Evolutionary conservation across 331 rosid genomes (phyloP).

Genomic region (Quercus phellos): DNA sequence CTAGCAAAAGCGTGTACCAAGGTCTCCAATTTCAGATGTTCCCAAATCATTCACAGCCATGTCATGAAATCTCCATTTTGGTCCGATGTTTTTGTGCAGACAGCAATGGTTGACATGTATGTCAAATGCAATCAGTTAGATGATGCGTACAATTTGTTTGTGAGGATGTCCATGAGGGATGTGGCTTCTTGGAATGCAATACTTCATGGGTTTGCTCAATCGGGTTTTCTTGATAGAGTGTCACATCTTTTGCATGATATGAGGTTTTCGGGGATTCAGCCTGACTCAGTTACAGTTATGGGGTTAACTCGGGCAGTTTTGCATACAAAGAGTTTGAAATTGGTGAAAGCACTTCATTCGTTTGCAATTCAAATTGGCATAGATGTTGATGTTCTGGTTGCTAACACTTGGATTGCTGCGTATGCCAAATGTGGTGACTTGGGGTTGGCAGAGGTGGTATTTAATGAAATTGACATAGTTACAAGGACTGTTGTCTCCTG

Average conservation of each 20-base stretch:
- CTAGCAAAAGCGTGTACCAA: constrained; percentile 42
- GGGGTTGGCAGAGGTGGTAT: constrained; percentile 30
- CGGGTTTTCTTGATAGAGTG: constrained; percentile 25
- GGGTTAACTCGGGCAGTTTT: constrained; percentile 34
- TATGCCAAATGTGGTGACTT: constrained; percentile 52
- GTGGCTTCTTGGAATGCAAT: constrained; percentile 53
- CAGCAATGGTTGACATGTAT: constrained; percentile 40
- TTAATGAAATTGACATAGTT: constrained; percentile 30
- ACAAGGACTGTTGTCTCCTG: constrained; percentile 50
- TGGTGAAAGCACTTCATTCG: constrained; percentile 44
- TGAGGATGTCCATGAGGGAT: constrained; percentile 38
- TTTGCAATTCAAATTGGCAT: constrained; percentile 44
- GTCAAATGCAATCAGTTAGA: constrained; percentile 30
- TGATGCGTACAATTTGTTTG: constrained; percentile 37
- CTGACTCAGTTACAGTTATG: constrained; percentile 42
- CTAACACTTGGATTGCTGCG: constrained; percentile 54
- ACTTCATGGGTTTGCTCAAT: constrained; percentile 45
- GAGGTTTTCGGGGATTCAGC: constrained; percentile 41
- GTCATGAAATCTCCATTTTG: constrained; percentile 38
- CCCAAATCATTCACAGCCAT: constrained; percentile 38
- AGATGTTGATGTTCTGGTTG: constrained; percentile 34
- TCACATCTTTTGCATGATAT: constrained; percentile 28
- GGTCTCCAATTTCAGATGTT: constrained; percentile 24
- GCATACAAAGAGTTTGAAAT: constrained; percentile 19
- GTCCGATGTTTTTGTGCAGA: constrained; percentile 30